Base-by-base conservation (phyloP, 805 yeast species). In the Candida loeiensis region DNA sequence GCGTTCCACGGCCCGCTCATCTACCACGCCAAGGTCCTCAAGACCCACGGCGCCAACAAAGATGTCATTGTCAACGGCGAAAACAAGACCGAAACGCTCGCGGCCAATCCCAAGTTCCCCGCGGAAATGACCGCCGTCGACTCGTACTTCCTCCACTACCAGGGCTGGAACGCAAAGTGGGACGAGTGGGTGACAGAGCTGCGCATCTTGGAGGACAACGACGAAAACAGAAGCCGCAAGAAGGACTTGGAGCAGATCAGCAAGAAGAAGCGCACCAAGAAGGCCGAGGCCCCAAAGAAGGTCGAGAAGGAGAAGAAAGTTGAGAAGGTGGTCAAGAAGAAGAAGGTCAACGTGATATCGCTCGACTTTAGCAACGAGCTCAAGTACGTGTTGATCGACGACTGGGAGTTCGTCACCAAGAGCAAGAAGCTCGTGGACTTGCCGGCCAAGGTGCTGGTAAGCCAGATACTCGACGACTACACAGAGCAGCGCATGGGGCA, bases 151-250 rank as follows among this genome's bases (percentile, higher is more conserved):
- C 77, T 91, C 13, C 99, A 93, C 56, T 91, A 91, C 61, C 84
- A 82, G 50, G 98, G 99, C 2, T 91, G 99, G 99, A 91, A 90
- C 54, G 63, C 82, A 13, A 80, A 89, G 43, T 91, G 96, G 96
- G 98, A 91, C 57, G 99, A 91, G 60, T 91, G 99, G 99, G 91
- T 91, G 1, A 74, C 76, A 1, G 60, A 63, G 6, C 80, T 77
- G 28, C 65, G 98, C 25, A 74, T 91, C 4, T 66, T 86, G 53
- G 82, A 79, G 46, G 71, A 70, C 54, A 84, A 74, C 36, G 82
- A 78, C 21, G 95, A 83, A 47, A 88, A 85, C 53, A 50, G 83
- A 39, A 65, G 72, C 36, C 62, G 78, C 37, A 86, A 82, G 59
- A 76, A 79, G 48, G 80, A 76, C 45, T 61, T 86, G 47, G 76